phyloP scores from a whole-genome alignment of 805 yeast genomes.

The Saccharomycopsis schoenii region DNA sequence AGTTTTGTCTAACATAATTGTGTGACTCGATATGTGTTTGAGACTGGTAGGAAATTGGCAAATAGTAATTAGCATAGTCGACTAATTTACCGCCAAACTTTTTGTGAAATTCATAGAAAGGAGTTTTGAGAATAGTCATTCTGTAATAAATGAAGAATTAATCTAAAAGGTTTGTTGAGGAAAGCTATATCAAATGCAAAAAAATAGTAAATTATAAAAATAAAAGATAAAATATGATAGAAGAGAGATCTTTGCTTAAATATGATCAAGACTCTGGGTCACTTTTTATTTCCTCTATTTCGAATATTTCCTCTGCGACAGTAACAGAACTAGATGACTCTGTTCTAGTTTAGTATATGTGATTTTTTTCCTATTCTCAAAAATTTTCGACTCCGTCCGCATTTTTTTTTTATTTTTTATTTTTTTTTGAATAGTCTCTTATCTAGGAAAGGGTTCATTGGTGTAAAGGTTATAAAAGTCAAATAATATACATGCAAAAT shows the following conservation, averaged over 20 bases:
- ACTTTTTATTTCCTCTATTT: too few species aligned
- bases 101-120: slow-evolving; percentile 72
- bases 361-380: not conserved
- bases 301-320: not conserved
- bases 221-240: too few species aligned
- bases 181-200: too few species aligned
- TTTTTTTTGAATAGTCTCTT: not conserved
- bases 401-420: not conserved
- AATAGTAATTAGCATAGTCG: slow-evolving; percentile 90
- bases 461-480: not conserved
- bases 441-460: not conserved
- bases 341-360: not conserved
- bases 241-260: too few species aligned
- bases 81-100: slow-evolving; percentile 83
- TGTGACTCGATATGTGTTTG: slow-evolving; percentile 90
- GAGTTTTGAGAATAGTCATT: slow-evolving; percentile 40
- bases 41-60: slow-evolving; percentile 81
- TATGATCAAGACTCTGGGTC: too few species aligned
- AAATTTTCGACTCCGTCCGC: not conserved
- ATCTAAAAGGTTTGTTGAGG: too few species aligned
- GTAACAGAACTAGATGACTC: not conserved
- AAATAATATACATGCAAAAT: not conserved
- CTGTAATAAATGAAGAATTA: too few species aligned
- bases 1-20: slow-evolving; percentile 80
- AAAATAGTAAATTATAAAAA: too few species aligned